Conservation (phyloP, 805 yeast species). For the Cyberlindnera galapagoensis region DNA sequence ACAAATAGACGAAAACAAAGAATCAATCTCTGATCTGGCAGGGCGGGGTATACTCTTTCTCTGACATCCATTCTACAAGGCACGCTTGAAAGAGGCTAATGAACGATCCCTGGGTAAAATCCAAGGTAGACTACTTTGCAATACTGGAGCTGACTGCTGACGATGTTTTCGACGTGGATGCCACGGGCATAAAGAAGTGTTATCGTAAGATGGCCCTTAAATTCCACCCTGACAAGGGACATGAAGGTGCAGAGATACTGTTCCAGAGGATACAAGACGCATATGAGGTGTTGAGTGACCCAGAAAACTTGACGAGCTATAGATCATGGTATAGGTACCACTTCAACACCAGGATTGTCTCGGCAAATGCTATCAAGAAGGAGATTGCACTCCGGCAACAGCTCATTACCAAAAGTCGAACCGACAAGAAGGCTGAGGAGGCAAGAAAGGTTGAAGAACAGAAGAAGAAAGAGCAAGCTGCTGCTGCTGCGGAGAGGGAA, state of each 20-base stretch:
- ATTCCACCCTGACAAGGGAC: conserved; percentile 76
- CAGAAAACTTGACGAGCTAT: conserved; percentile 1
- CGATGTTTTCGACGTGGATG: conserved; percentile 29
- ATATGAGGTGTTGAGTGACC: conserved; percentile 11
- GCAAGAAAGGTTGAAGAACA: conserved; percentile 1
- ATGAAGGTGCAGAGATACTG: conserved; percentile 10
- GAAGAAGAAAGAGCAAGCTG: conserved; percentile 1
- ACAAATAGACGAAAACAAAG: no score
- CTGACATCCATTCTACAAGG: no score
- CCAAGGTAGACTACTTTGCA: conserved; percentile 43
- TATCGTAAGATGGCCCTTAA: conserved; percentile 63
- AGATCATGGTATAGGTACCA: conserved; percentile 14
- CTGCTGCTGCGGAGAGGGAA: conserved; percentile 1
- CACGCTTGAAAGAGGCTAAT: no score
- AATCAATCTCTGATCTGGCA: no score
- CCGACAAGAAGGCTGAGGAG: conserved; percentile 2
- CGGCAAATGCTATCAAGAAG: conserved; percentile 4
- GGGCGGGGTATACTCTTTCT: no score
- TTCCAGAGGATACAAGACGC: conserved; percentile 16
- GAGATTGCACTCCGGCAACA: no score
- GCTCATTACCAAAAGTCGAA: conserved; percentile 1
- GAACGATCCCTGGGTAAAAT: conserved; percentile 1
- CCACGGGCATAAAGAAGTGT: conserved; percentile 60
- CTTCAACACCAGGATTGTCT: conserved; percentile 8
- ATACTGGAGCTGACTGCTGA: conserved; percentile 48